phyloP scores from a whole-genome alignment of 2,329 filamentous ascomycete genomes.

The Phialophora chinensis region DNA sequence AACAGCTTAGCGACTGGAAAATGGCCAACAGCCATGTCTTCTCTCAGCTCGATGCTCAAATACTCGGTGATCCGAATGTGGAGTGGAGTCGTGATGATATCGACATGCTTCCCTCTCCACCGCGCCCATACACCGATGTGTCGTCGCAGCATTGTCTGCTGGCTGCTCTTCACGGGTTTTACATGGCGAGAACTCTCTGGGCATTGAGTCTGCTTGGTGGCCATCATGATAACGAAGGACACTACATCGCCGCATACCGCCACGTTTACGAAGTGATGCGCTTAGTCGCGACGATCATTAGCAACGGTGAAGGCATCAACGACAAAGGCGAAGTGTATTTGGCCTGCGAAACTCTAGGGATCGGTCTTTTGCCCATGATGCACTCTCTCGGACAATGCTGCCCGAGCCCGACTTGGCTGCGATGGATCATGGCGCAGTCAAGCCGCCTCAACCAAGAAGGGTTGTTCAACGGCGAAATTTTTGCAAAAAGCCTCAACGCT shows the following conservation, averaged over 20 bases:
- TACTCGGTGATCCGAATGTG: not conserved
- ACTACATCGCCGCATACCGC: conserved; percentile 15
- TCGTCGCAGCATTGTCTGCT: not conserved
- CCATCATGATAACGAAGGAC: conserved; percentile 4
- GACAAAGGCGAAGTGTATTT: not conserved
- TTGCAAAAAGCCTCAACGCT: conserved; percentile 17
- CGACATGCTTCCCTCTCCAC: not conserved
- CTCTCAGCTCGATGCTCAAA: not conserved
- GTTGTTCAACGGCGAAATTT: conserved; percentile 14
- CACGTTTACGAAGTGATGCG: conserved; percentile 18
- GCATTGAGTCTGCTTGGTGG: not conserved
- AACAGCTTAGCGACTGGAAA: not conserved
- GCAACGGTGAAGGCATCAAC: not conserved
- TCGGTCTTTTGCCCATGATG: conserved; percentile 14
- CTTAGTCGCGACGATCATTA: not conserved
- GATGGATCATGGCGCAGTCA: conserved; percentile 13
- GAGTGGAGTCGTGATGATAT: not conserved
- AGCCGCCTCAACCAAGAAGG: conserved; percentile 16
- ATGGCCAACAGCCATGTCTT: not conserved
- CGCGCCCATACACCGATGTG: not conserved
- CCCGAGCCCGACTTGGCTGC: conserved; percentile 9
- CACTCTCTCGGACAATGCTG: conserved; percentile 18
- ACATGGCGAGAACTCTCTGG: conserved; percentile 20
- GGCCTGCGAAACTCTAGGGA: conserved; percentile 15
- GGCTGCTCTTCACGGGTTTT: conserved; percentile 18